Percentiles rank a stretch among this genome's conserved stretches.
Conservation (phyloP, 371 early-diverging fungal genomes). For the Fennellomyces sp. region DNA sequence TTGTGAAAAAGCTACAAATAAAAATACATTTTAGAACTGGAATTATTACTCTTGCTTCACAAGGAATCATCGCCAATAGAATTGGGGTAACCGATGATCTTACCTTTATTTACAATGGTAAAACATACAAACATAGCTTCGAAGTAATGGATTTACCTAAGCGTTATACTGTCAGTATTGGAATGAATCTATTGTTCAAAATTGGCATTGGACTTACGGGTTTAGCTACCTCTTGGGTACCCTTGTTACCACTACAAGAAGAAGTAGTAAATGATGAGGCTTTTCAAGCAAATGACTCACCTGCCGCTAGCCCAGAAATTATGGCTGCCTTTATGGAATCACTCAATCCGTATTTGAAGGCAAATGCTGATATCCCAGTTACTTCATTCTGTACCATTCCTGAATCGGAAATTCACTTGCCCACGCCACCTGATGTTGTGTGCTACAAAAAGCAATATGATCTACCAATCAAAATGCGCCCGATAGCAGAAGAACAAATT, state of each 20-base stretch:
- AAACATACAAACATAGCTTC: neutral
- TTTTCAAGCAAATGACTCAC: slow-evolving; percentile 22
- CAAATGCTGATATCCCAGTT: slow-evolving; percentile 9
- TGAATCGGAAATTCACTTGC: slow-evolving; percentile 13
- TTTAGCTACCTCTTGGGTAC: slow-evolving; percentile 3
- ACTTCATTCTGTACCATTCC: slow-evolving; percentile 19
- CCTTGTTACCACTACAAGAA: neutral
- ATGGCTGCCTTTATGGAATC: neutral
- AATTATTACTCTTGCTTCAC: no score
- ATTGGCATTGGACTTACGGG: slow-evolving; percentile 11
- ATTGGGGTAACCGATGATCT: no score
- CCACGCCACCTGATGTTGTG: slow-evolving; percentile 8
- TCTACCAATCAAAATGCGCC: neutral
- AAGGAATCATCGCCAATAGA: no score
- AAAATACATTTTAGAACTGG: no score
- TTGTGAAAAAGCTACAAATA: no score
- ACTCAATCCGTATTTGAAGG: slow-evolving; percentile 6
- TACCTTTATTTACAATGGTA: no score
- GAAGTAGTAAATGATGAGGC: neutral
- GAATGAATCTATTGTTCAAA: slow-evolving; percentile 7
- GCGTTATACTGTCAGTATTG: neutral
- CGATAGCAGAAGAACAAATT: slow-evolving; percentile 3
- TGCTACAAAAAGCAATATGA: slow-evolving; percentile 15
- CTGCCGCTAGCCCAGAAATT: slow-evolving; percentile 10
- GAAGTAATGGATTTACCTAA: slow-evolving; percentile 5